Percentiles rank a stretch among this genome's conserved stretches.
Evolutionary conservation across 345 rosid genomes (phyloP).

Genomic region (Eucalyptus decipiens): DNA sequence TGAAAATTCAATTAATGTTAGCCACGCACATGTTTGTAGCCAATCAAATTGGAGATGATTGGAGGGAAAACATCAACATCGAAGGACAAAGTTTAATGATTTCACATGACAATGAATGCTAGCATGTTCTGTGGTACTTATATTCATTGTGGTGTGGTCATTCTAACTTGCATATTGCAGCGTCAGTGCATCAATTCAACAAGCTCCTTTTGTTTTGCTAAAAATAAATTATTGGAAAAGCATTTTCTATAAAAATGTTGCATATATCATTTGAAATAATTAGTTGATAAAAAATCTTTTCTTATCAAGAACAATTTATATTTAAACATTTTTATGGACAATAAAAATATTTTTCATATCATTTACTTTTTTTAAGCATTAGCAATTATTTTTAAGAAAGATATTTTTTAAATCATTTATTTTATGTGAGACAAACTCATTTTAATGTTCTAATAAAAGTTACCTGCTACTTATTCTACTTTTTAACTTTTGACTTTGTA

Average conservation of each 20-base stretch:
- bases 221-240: no score
- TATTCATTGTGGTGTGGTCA: not conserved
- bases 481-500: not conserved
- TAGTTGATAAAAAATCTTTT: no score
- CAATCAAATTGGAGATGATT: not conserved
- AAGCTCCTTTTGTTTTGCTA: no score
- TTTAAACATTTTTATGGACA: no score
- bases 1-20: not conserved
- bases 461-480: not conserved
- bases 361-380: no score
- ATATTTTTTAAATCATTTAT: no score
- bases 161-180: not conserved
- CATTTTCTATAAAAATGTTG: no score
- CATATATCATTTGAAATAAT: no score
- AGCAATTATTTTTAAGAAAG: no score
- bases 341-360: no score
- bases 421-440: no score
- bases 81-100: not conserved
- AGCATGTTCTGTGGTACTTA: not conserved
- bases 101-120: rapidly evolving
- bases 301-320: no score
- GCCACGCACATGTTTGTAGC: not conserved
- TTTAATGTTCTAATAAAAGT: not conserved
- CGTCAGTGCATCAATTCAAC: not conserved
- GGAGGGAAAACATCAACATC: not conserved